Conservation (phyloP, 2,329 filamentous ascomycete genomes). For the Cryphonectria japonica region DNA sequence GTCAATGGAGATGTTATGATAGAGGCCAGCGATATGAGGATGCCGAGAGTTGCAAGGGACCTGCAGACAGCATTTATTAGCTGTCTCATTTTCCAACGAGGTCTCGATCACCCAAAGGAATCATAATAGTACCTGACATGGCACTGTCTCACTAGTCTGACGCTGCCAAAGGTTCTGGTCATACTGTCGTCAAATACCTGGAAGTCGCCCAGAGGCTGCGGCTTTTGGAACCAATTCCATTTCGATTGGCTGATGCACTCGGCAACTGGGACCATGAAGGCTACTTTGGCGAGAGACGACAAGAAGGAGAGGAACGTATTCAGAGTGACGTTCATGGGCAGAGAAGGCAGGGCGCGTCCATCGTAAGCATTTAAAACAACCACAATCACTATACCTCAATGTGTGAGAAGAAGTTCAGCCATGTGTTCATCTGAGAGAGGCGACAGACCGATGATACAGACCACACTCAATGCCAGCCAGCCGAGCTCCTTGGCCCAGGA, state of each 20-base stretch:
- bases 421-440: no score
- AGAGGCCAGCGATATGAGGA: background rate
- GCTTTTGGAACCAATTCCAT: constrained; percentile 34
- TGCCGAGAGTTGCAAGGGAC: background rate
- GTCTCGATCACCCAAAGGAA: no score
- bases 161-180: background rate
- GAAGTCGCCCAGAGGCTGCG: constrained; percentile 32
- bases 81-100: no score
- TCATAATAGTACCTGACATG: background rate
- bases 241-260: constrained; percentile 36
- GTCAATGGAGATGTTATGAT: background rate
- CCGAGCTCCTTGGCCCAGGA: no score
- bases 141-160: background rate
- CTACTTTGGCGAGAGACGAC: constrained; percentile 33
- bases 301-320: constrained; percentile 38
- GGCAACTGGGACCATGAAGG: constrained; percentile 34
- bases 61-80: background rate
- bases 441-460: no score
- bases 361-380: constrained; percentile 15
- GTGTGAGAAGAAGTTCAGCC: no score
- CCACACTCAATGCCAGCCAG: no score
- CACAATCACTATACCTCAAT: background rate
- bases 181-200: constrained; percentile 30
- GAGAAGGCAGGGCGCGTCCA: constrained; percentile 32
- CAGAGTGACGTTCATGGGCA: constrained; percentile 35